phyloP scores from a whole-genome alignment of 2,329 filamentous ascomycete species.

The Penicillium sp. region DNA sequence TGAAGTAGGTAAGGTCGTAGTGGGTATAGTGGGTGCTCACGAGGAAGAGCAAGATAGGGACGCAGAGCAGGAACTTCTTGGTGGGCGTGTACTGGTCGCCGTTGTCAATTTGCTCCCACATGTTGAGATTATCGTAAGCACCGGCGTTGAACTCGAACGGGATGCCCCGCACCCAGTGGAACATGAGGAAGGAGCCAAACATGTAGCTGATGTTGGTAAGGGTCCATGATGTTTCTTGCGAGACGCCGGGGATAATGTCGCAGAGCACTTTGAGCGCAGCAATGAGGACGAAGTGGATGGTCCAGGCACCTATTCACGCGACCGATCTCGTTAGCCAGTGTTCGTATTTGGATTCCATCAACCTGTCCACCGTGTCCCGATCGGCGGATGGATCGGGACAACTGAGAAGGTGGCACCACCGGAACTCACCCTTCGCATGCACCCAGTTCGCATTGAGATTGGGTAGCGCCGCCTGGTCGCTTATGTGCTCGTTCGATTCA shows the following conservation, averaged over 20 bases:
- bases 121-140: conserved; percentile 98
- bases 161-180: conserved; percentile 96
- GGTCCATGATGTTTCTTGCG: conserved; percentile 98
- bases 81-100: conserved; percentile 97
- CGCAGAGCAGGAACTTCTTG: conserved; percentile 95
- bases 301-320: conserved; percentile 77
- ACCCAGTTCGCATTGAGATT: conserved; percentile 99
- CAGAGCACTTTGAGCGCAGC: conserved; percentile 91
- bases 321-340: conserved; percentile 18
- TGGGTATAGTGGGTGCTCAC: conserved; percentile 98
- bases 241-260: conserved; percentile 93
- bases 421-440: conserved; percentile 85
- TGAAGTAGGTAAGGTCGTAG: conserved; percentile 95
- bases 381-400: conserved; percentile 4
- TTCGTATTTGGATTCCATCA: neutral
- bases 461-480: conserved; percentile 89
- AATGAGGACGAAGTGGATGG: conserved; percentile 94
- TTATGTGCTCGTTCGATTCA: conserved; percentile 96
- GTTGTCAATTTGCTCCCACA: conserved; percentile 99
- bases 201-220: conserved; percentile 99
- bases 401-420: neutral
- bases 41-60: conserved; percentile 91
- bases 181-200: conserved; percentile 99
- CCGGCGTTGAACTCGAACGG: conserved; percentile 99
- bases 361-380: conserved; percentile 11